Percentiles rank a stretch among this genome's conserved stretches.
phyloP scores from a whole-genome alignment of 345 rosid species.

The Citropsis articulata region DNA sequence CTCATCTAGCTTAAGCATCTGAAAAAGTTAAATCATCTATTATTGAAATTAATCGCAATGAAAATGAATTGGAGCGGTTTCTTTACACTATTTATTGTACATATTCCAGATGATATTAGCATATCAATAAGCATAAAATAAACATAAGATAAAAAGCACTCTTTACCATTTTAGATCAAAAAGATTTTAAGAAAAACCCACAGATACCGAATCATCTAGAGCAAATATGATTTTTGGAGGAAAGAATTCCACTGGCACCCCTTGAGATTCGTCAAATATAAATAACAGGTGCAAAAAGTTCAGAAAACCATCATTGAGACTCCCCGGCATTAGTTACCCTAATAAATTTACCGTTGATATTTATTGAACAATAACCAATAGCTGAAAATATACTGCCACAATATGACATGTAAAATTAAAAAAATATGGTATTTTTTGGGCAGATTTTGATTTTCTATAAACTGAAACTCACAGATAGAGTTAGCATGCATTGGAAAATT shows the following conservation, averaged over 20 bases:
- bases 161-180: too few relatives aligned
- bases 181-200: not conserved
- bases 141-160: not conserved
- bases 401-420: not conserved
- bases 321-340: not conserved
- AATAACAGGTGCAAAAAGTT: not conserved
- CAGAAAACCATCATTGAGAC: not conserved
- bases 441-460: not conserved
- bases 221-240: not conserved
- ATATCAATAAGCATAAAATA: not conserved
- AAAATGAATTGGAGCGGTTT: not conserved
- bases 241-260: not conserved
- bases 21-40: slow-evolving; percentile 24
- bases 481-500: not conserved
- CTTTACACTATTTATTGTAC: not conserved
- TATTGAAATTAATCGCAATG: slow-evolving; percentile 7
- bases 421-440: not conserved
- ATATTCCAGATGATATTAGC: not conserved
- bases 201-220: not conserved
- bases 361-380: not conserved
- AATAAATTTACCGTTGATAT: not conserved
- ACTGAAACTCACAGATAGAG: not conserved
- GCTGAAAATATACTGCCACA: not conserved
- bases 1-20: slow-evolving; percentile 73
- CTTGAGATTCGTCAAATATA: not conserved